Evolutionary conservation across 2,329 filamentous ascomycete genomes (phyloP), one percentile per base, ranked within the genome.

Genomic region (Hirsutella minnesotensis): DNA sequence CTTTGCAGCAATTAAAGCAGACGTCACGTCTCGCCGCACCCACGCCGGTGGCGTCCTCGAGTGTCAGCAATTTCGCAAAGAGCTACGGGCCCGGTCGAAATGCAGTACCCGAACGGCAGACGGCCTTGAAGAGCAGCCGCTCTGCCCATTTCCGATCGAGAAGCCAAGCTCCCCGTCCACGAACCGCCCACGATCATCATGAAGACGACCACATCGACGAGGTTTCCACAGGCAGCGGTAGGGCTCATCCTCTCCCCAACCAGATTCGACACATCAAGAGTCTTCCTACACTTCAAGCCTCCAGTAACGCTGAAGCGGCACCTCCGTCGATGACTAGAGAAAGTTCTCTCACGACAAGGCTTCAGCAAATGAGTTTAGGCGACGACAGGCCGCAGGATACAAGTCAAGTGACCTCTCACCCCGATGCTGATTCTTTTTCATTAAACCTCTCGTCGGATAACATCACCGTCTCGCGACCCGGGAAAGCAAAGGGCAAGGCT

Each of bases 41-140:
- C 21, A 38, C 48, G 9, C 39, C 51, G 36, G 42, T 39, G 18
- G 19, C 54, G 20, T 53, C 60, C 5, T 35, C 30, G 31, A 24
- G 21, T 7, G 63, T 65, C 42, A 69, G 63, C 48, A 68, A 65
- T 47, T 78, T 79, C 48, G 68, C 73, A 13, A 74, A 69, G 47
- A 81, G 75, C 52, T 58, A 78, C 22, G 77, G 79, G 1, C 67
- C 71, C 12, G 69, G 67, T 13, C 71, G 77, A 49, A 66, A 73
- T 13, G 60, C 64, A 5, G 50, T 61, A 5, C 53, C 62, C 46
- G 61, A 67, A 57, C 72, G 75, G 42, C 68, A 74, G 47, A 69
- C 73, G 7, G 66, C 76, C 30, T 63, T 75, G 50, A 62, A 64
- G 20, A 66, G 55, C 48, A 4, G 13, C 15, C 70, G 72, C 47